These are phyloP conservation scores for Populus alba DNA, from an alignment of 345 rosid species.

Conservation along the genomic window DNA sequence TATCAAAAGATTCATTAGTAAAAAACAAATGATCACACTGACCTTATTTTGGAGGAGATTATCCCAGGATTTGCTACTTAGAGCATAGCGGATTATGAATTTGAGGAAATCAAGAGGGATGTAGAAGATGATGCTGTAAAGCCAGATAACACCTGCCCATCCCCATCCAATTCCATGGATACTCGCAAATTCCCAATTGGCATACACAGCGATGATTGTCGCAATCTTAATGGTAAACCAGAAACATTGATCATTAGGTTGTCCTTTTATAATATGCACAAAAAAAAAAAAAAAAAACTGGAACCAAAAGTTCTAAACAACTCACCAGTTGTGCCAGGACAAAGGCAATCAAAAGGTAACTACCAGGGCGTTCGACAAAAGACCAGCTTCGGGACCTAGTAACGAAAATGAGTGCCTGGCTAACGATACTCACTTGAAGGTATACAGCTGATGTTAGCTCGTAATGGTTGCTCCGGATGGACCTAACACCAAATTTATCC, in stretches of 20 bases:
- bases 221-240: constrained; percentile 47
- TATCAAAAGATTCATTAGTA: not conserved
- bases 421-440: constrained; percentile 91
- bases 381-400: constrained; percentile 98
- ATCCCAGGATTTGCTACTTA: constrained; percentile 84
- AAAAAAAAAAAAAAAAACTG: not conserved
- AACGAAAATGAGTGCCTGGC: constrained; percentile 94
- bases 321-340: constrained; percentile 72
- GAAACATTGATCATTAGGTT: not conserved
- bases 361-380: constrained; percentile 80
- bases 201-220: constrained; percentile 76
- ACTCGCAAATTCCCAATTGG: constrained; percentile 65
- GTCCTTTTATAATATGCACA: not conserved
- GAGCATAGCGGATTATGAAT: constrained; percentile 62
- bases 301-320: not conserved
- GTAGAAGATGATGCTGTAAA: constrained; percentile 70
- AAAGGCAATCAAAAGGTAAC: constrained; percentile 61
- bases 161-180: constrained; percentile 83
- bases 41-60: constrained; percentile 79
- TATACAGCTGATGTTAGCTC: constrained; percentile 82
- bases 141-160: constrained; percentile 94
- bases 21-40: not conserved
- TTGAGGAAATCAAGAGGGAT: constrained; percentile 75
- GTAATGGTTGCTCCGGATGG: constrained; percentile 42
- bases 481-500: constrained; percentile 70